phyloP scores from a whole-genome alignment of 306 rosid genomes.

The Vigna radiata region DNA sequence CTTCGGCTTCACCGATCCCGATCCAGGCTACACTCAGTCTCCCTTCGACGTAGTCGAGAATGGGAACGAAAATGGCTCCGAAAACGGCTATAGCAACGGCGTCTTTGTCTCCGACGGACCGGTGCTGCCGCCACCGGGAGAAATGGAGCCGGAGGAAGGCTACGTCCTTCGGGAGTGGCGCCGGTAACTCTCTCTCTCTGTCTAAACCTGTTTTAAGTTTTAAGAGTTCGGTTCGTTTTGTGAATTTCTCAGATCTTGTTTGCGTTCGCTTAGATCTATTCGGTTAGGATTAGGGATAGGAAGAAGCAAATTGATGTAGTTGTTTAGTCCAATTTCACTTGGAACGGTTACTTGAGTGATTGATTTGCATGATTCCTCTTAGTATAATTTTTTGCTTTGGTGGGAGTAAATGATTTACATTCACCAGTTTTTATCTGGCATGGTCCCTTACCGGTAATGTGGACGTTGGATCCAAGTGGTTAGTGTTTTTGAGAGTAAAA shows the following conservation, averaged over 20 bases:
- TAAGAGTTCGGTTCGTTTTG: not conserved
- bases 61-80: conserved; percentile 63
- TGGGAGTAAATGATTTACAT: conserved; percentile 31
- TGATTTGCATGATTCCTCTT: conserved; percentile 11
- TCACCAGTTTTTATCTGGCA: not conserved
- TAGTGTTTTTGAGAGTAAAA: conserved; percentile 23
- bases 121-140: conserved; percentile 80
- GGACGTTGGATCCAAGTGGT: conserved; percentile 39
- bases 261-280: conserved; percentile 55
- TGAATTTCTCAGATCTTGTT: conserved; percentile 49
- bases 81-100: conserved; percentile 50
- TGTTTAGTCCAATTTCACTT: conserved; percentile 32
- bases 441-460: not conserved
- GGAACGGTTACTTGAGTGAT: conserved; percentile 33
- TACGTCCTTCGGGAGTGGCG: conserved; percentile 93
- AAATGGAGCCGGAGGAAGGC: conserved; percentile 91
- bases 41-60: conserved; percentile 72
- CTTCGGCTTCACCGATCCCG: conserved; percentile 80
- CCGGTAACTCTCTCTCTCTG: conserved; percentile 56
- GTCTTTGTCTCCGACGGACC: conserved; percentile 85
- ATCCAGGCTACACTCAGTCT: conserved; percentile 66
- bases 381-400: not conserved
- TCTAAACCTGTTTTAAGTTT: not conserved
- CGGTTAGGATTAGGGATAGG: conserved; percentile 17
- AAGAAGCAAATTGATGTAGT: conserved; percentile 28